Evolutionary conservation across 805 yeast species (phyloP).

Genomic region (Maudiozyma pseudohumilis): DNA sequence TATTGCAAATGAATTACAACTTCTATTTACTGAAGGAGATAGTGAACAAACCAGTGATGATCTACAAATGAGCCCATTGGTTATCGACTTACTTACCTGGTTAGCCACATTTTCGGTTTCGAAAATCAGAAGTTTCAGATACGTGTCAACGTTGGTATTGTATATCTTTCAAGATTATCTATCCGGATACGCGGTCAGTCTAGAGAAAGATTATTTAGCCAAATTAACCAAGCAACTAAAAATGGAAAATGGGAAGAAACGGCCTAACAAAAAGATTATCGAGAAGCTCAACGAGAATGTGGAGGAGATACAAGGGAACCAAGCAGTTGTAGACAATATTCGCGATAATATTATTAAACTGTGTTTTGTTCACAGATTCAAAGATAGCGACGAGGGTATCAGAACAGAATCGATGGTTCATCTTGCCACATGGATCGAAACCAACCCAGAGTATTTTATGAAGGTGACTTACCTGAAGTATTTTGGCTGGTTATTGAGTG

Average conservation of each 20-base stretch:
- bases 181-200: slow-evolving; percentile 38
- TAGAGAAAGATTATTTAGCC: slow-evolving; percentile 30
- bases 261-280: slow-evolving; percentile 34
- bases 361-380: slow-evolving; percentile 64
- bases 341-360: slow-evolving; percentile 57
- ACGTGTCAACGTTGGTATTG: slow-evolving; percentile 50
- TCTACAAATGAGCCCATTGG: slow-evolving; percentile 26
- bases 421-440: slow-evolving; percentile 63
- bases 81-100: slow-evolving; percentile 61
- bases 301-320: slow-evolving; percentile 37
- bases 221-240: slow-evolving; percentile 32
- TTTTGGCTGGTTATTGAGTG: slow-evolving; percentile 81
- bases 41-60: slow-evolving; percentile 18
- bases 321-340: slow-evolving; percentile 43
- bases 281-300: slow-evolving; percentile 38
- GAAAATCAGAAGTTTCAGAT: slow-evolving; percentile 60
- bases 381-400: slow-evolving; percentile 66
- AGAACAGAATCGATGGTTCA: slow-evolving; percentile 58
- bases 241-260: slow-evolving; percentile 31
- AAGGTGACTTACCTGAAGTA: slow-evolving; percentile 63
- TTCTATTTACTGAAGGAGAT: slow-evolving; percentile 36
- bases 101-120: slow-evolving; percentile 61
- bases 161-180: slow-evolving; percentile 52
- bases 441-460: slow-evolving; percentile 60
- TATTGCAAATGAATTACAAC: slow-evolving; percentile 51